Evolutionary conservation across 163 green algal species (phyloP).

Genomic region (Scenedesmus sp.): DNA sequence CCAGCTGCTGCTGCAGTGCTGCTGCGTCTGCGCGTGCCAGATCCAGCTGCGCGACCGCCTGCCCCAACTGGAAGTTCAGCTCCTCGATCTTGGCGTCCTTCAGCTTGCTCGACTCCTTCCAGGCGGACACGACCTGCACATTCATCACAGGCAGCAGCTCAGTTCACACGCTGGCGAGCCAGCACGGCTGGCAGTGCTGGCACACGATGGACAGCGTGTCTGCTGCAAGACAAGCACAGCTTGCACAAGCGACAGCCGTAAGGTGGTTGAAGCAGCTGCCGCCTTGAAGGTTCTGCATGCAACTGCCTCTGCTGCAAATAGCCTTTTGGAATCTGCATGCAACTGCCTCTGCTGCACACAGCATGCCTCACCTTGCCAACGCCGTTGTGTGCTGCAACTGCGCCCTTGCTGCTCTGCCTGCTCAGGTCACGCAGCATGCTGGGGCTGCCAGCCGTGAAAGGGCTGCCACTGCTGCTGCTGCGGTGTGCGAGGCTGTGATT

Average conservation of each 20-base stretch:
- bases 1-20: constrained; percentile 35
- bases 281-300: too few species aligned
- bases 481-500: not conserved
- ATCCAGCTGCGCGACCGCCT: constrained; percentile 33
- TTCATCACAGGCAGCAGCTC: not conserved
- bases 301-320: too few species aligned
- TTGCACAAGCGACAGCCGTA: not conserved
- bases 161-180: not conserved
- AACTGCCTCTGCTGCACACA: not conserved
- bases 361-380: constrained; percentile 28
- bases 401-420: constrained; percentile 46
- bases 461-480: constrained; percentile 29
- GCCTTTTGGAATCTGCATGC: not conserved
- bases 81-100: constrained; percentile 56
- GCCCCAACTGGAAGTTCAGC: constrained; percentile 55
- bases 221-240: not conserved
- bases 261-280: not conserved
- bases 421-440: constrained; percentile 1
- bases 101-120: constrained; percentile 47
- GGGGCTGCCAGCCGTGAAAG: constrained; percentile 6
- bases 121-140: constrained; percentile 45
- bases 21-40: not conserved
- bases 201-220: not conserved
- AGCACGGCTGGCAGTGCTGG: not conserved
- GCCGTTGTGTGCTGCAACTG: constrained; percentile 13